These are phyloP conservation scores for Sutorius australiensis DNA, from an alignment of 768 basidiomycete genomes.

Conservation along the genomic window DNA sequence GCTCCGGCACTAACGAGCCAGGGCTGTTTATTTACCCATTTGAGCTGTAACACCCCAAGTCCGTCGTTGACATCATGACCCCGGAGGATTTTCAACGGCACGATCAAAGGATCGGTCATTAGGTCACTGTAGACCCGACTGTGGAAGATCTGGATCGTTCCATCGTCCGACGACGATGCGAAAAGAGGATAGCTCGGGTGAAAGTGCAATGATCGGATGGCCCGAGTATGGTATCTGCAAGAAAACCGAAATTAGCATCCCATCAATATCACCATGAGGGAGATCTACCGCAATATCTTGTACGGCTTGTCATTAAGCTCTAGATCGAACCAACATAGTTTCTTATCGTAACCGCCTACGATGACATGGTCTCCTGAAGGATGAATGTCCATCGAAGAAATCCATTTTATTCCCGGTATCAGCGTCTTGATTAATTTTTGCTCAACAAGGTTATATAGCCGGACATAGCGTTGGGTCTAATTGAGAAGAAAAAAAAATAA, in stretches of 20 bases:
- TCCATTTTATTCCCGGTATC: constrained; percentile 94
- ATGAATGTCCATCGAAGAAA: constrained; percentile 95
- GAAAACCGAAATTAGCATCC: constrained; percentile 8
- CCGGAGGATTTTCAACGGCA: constrained; percentile 91
- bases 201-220: constrained; percentile 90
- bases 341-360: constrained; percentile 96
- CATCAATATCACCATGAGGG: background rate
- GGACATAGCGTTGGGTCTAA: constrained; percentile 94
- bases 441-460: constrained; percentile 90
- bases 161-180: constrained; percentile 95
- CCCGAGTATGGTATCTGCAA: constrained; percentile 84
- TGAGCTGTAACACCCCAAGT: constrained; percentile 86
- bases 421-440: constrained; percentile 94
- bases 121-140: constrained; percentile 91
- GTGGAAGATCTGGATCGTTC: constrained; percentile 96
- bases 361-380: constrained; percentile 95
- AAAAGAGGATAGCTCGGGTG: constrained; percentile 95
- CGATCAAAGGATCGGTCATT: constrained; percentile 96
- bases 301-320: constrained; percentile 96
- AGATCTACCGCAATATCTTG: constrained; percentile 79
- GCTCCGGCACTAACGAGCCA: constrained; percentile 94
- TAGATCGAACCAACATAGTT: constrained; percentile 98
- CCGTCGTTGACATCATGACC: constrained; percentile 87
- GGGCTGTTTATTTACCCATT: constrained; percentile 85
- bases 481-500: constrained; percentile 6